Percentiles rank a stretch among this genome's conserved stretches.
phyloP scores from a whole-genome alignment of 2,329 filamentous ascomycete species.

The Fusarium transvaalense region DNA sequence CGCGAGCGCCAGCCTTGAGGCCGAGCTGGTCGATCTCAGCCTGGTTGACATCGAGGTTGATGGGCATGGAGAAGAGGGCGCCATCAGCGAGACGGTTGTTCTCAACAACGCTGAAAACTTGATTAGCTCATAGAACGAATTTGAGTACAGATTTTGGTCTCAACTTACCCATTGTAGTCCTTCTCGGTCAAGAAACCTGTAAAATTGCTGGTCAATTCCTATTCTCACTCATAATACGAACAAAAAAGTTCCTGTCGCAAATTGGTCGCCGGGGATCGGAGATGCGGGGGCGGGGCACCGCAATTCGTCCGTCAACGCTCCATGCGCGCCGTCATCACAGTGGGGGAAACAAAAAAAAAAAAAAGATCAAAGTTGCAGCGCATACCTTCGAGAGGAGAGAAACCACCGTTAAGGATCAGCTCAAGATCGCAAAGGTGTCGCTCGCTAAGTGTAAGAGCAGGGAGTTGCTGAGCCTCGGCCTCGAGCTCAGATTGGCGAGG shows the following conservation, averaged over 20 bases:
- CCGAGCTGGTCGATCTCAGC: slow-evolving; percentile 79
- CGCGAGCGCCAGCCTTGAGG: slow-evolving; percentile 82
- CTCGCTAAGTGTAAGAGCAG: slow-evolving; percentile 87
- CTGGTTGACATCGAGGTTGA: slow-evolving; percentile 88
- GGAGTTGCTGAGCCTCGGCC: slow-evolving; percentile 86
- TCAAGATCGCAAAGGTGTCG: slow-evolving; percentile 98
- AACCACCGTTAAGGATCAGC: slow-evolving; percentile 96
- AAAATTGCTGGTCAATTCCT: slow-evolving; percentile 31
- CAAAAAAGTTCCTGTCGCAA: slow-evolving; percentile 18
- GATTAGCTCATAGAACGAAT: slow-evolving; percentile 45
- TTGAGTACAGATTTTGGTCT: not conserved
- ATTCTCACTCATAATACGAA: slow-evolving; percentile 8
- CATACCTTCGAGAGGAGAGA: slow-evolving; percentile 94
- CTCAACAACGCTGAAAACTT: slow-evolving; percentile 79
- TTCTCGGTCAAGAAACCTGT: slow-evolving; percentile 96
- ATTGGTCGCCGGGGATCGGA: slow-evolving; percentile 20
- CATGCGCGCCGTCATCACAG: slow-evolving; percentile 34
- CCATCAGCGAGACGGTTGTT: slow-evolving; percentile 89
- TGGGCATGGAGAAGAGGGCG: slow-evolving; percentile 95
- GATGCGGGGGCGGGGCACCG: slow-evolving; percentile 46
- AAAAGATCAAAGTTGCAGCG: slow-evolving; percentile 52
- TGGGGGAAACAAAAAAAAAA: slow-evolving; percentile 12
- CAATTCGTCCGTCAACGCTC: slow-evolving; percentile 17
- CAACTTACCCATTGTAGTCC: slow-evolving; percentile 89
- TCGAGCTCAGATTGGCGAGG: slow-evolving; percentile 83